Evolutionary conservation across 2,329 filamentous ascomycete genomes (phyloP).

Genomic region (Cordyceps farinosa): DNA sequence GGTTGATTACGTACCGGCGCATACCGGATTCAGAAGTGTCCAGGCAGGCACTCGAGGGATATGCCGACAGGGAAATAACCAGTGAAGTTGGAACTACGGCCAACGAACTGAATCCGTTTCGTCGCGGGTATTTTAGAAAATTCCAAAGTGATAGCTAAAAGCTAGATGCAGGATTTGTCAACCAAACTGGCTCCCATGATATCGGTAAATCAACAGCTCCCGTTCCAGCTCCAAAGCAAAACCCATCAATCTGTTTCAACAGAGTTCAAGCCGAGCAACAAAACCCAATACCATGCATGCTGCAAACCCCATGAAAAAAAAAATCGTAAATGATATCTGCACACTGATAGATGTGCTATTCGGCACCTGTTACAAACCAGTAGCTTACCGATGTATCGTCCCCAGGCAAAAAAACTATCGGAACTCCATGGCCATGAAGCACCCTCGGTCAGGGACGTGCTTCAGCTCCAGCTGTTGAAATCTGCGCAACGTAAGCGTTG

Average conservation of each 20-base stretch:
- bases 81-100: conserved; percentile 45
- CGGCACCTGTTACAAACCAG: not conserved
- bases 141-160: conserved; percentile 39
- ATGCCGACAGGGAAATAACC: conserved; percentile 29
- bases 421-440: conserved; percentile 84
- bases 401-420: conserved; percentile 28
- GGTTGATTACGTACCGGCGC: conserved; percentile 81
- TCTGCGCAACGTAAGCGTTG: conserved; percentile 42
- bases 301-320: not conserved
- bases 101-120: conserved; percentile 59
- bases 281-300: conserved; percentile 13
- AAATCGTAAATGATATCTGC: not conserved
- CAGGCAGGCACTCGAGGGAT: conserved; percentile 36
- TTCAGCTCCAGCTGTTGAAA: conserved; percentile 91
- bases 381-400: not conserved
- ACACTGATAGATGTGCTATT: not conserved
- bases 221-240: conserved; percentile 12
- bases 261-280: not conserved
- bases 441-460: conserved; percentile 80
- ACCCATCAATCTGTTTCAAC: conserved; percentile 6
- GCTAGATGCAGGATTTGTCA: conserved; percentile 23
- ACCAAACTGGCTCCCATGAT: conserved; percentile 11
- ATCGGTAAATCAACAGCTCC: conserved; percentile 9
- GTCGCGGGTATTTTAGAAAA: conserved; percentile 55
- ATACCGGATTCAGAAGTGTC: conserved; percentile 58